Percentiles rank a stretch among this genome's conserved stretches.
Conservation (phyloP, 2,329 filamentous ascomycete genomes). For the Coniochaeta sp. region DNA sequence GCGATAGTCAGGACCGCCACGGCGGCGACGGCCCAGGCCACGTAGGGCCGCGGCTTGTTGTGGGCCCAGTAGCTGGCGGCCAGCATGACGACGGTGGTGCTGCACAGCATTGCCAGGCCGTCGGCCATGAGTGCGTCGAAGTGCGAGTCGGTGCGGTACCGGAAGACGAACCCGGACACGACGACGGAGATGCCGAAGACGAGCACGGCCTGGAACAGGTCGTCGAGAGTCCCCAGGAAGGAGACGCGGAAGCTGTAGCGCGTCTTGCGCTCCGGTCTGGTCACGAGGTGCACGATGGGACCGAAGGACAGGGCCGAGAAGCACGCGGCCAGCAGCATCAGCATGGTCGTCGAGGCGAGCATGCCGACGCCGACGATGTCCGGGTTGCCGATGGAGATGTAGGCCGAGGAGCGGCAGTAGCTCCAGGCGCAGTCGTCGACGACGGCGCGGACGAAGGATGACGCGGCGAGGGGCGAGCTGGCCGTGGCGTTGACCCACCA, state of each 20-base stretch:
- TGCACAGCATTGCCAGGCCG: conserved; percentile 9
- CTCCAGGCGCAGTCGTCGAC: conserved; percentile 6
- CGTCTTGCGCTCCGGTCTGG: conserved; percentile 3
- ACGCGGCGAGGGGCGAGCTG: not conserved
- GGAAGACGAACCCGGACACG: conserved; percentile 10
- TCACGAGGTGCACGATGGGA: conserved; percentile 4
- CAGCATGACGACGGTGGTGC: conserved; percentile 10
- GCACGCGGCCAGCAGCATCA: conserved; percentile 8
- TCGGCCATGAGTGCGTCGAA: conserved; percentile 14
- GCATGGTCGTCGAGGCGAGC: conserved; percentile 8
- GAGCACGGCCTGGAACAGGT: conserved; percentile 9
- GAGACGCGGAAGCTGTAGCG: conserved; percentile 9
- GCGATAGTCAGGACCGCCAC: conserved; percentile 6
- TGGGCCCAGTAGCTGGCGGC: conserved; percentile 11
- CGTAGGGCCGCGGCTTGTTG: conserved; percentile 7
- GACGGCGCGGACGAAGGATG: conserved; percentile 5
- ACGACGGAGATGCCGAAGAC: conserved; percentile 10
- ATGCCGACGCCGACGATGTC: conserved; percentile 13
- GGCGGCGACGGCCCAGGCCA: conserved; percentile 3
- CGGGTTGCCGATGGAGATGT: conserved; percentile 10
- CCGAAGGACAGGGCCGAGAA: conserved; percentile 8
- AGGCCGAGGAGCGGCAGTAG: conserved; percentile 7
- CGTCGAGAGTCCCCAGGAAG: conserved; percentile 8
- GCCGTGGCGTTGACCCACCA: conserved; percentile 9
- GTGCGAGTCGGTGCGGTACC: conserved; percentile 9